Base-by-base conservation (phyloP, 2,329 filamentous ascomycete species). In the Exophiala bonariae region DNA sequence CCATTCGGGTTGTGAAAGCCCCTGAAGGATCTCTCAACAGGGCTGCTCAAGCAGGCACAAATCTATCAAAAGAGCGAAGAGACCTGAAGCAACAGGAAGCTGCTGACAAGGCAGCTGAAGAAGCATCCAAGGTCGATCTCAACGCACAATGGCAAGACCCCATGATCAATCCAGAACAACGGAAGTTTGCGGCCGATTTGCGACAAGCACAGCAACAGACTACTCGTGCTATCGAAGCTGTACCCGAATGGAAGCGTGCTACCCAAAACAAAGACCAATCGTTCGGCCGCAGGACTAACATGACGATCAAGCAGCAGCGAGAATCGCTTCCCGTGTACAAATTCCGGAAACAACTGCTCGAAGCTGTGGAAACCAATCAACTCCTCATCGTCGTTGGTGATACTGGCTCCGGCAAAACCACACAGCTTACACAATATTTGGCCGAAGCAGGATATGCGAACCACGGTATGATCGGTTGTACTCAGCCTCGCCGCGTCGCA, bases 21-120 rank as follows among this genome's bases (percentile, higher is more conserved):
- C 95, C 93, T 0, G 93, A 99, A 67, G 93, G 93, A n/a, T 97
- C 92, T 3, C 84, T 99, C 68, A 99, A 99, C 65, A 81, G 93
- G 61, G 89, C 95, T 38, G 95, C 95, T 13, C 96, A 97, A 87
- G 85, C 91, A 7, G 92, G 93, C 35, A 91, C 92, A 13, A 80
- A 84, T 3, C 71, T 99, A 11, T 88, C 92, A 3, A 95, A 93
- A 65, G 93, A 99, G 64, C 79, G 93, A 42, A 85, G 89, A 64
- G 93, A 99, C 50, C 61, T 96, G 57, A 83, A 89, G 51, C 89
- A 96, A 61, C 87, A 95, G 63, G 92, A 99, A 68, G 83, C 82
- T 0, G 87, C 95, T 50, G 89, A 87, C 69, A 73, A 87, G 70
- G 72, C 81, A 18, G 86, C 89, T 17, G 83, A 93, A 52, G 83